Evolutionary conservation across 78 protist genomes (phyloP).

Genomic region (Pigoraptor vietnamica): DNA sequence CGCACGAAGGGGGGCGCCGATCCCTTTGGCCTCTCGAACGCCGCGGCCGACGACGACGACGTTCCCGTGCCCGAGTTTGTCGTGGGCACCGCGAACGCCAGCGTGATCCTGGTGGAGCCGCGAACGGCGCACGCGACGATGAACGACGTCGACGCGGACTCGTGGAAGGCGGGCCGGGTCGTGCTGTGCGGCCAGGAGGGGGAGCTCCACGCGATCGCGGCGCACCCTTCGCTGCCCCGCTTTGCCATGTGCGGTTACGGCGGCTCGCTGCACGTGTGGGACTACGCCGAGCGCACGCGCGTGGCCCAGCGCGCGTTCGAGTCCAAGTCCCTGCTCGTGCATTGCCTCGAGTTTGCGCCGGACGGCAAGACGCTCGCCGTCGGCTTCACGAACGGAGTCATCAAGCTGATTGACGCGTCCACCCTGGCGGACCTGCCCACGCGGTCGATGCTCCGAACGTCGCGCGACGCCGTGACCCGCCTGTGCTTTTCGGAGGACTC

Average conservation of each 20-base stretch:
- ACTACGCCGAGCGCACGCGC: not conserved
- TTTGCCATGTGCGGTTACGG: not conserved
- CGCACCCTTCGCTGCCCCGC: not conserved
- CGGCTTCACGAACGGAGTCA: not conserved
- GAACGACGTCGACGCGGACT: not conserved
- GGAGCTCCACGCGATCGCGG: not conserved
- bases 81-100: not conserved
- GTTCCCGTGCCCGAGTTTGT: not conserved
- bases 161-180: not conserved
- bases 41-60: not conserved
- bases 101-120: not conserved
- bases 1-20: not conserved
- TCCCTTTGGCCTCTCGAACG: too few relatives aligned
- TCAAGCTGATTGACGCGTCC: not conserved
- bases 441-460: not conserved
- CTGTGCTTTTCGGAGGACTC: not conserved
- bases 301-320: not conserved
- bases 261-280: not conserved
- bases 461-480: not conserved
- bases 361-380: not conserved
- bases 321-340: not conserved
- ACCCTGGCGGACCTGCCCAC: not conserved
- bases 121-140: not conserved
- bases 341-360: not conserved
- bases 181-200: not conserved